Evolutionary conservation across 306 rosid species (phyloP).

Genomic region (Quercus dentata): DNA sequence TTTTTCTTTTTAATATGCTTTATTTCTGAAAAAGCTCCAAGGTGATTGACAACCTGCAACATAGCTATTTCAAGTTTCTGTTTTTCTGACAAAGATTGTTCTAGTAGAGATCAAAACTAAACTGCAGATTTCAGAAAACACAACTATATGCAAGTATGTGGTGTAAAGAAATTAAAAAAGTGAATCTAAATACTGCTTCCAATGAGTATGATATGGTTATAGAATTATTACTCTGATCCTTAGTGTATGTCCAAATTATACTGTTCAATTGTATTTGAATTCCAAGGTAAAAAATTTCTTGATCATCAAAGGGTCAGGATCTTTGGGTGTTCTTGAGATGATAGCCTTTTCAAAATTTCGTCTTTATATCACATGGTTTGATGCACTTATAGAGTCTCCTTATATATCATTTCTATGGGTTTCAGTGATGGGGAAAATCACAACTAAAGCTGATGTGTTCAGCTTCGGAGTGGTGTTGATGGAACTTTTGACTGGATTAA

Average conservation of each 20-base stretch:
- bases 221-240: background rate
- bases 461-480: conserved; percentile 79
- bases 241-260: background rate
- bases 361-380: background rate
- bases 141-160: background rate
- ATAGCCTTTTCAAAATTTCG: background rate
- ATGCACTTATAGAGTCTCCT: background rate
- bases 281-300: background rate
- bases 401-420: conserved; percentile 10
- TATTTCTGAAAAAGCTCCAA: background rate
- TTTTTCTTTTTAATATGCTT: background rate
- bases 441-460: conserved; percentile 79
- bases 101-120: background rate
- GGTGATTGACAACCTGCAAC: background rate
- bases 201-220: background rate
- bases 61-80: background rate
- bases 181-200: background rate
- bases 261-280: background rate
- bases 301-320: background rate
- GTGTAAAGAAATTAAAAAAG: background rate
- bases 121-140: background rate
- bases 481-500: conserved; percentile 74
- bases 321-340: background rate
- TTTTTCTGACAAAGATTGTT: background rate
- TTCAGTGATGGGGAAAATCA: conserved; percentile 90